These are phyloP conservation scores for Fusarium xylarioides DNA, from an alignment of 2,329 filamentous ascomycete genomes.

Conservation along the genomic window DNA sequence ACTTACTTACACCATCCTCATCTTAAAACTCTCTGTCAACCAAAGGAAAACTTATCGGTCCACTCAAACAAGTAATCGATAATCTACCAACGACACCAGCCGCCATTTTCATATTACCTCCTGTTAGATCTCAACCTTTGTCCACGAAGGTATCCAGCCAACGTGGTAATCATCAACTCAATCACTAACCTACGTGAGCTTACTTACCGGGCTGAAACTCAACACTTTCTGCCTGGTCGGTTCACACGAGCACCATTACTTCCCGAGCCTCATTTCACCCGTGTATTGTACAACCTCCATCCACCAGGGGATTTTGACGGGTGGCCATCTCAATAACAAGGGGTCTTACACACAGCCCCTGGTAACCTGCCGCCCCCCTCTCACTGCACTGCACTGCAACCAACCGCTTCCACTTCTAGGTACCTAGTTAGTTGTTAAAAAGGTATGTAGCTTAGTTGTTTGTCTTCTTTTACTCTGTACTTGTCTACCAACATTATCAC, in stretches of 20 bases:
- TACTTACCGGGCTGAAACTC: conserved; percentile 3
- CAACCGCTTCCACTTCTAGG: background rate
- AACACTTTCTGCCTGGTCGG: conserved; percentile 14
- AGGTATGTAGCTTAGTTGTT: background rate
- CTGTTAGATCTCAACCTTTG: background rate
- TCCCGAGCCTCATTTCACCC: conserved; percentile 20
- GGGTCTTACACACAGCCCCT: conserved; percentile 22
- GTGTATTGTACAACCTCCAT: conserved; percentile 13
- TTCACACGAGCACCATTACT: conserved; percentile 15
- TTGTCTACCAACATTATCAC: conserved; percentile 1
- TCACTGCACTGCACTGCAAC: conserved; percentile 5
- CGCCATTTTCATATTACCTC: background rate
- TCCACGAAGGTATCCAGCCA: background rate
- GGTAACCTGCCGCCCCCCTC: background rate
- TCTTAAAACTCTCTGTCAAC: background rate
- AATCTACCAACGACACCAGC: background rate
- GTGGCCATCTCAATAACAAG: conserved; percentile 6
- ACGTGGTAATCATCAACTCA: background rate
- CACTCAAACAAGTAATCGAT: background rate
- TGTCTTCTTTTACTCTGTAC: background rate
- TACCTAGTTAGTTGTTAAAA: conserved; percentile 6
- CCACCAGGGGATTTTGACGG: background rate
- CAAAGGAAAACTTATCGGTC: background rate
- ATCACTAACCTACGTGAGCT: background rate
- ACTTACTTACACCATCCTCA: conserved; percentile 9